These are phyloP conservation scores for Hypomyces rosellus DNA, from an alignment of 2,329 filamentous ascomycete genomes.

Conservation along the genomic window DNA sequence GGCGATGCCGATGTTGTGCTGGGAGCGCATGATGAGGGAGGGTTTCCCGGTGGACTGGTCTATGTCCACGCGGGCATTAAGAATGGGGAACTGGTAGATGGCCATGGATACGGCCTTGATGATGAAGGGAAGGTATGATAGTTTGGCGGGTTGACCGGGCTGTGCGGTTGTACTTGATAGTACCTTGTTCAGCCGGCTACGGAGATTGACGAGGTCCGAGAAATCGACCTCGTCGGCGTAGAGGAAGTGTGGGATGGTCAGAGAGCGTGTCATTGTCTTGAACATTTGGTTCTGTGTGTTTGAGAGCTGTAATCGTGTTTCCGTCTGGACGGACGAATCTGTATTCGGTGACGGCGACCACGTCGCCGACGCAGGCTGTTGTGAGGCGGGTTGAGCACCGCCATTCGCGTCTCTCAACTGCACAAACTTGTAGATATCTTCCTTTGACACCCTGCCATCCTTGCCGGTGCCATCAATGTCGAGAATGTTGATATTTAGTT, in stretches of 20 bases:
- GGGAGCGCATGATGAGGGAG: conserved; percentile 66
- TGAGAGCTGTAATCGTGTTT: conserved; percentile 64
- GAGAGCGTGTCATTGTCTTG: conserved; percentile 90
- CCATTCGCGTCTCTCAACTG: conserved; percentile 42
- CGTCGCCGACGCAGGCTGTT: neutral
- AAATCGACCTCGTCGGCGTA: conserved; percentile 89
- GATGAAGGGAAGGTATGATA: conserved; percentile 90
- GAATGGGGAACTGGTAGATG: conserved; percentile 71
- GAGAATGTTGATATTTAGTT: conserved; percentile 69
- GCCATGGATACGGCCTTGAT: conserved; percentile 91
- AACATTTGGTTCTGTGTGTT: conserved; percentile 90
- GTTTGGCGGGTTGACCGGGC: conserved; percentile 50
- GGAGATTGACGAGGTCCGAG: conserved; percentile 64
- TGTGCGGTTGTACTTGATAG: conserved; percentile 40
- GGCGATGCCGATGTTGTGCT: conserved; percentile 92
- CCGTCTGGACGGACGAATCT: conserved; percentile 47
- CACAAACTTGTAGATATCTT: conserved; percentile 74
- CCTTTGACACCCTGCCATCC: conserved; percentile 86
- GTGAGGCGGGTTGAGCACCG: conserved; percentile 16
- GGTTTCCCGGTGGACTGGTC: conserved; percentile 56
- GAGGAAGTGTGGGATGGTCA: conserved; percentile 89
- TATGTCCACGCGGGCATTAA: conserved; percentile 78
- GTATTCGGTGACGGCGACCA: conserved; percentile 16
- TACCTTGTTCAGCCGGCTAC: conserved; percentile 66
- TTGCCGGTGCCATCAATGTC: conserved; percentile 79